Evolutionary conservation across 495 filamentous ascomycete species (phyloP).

Genomic region (Talaromyces wortmannii): DNA sequence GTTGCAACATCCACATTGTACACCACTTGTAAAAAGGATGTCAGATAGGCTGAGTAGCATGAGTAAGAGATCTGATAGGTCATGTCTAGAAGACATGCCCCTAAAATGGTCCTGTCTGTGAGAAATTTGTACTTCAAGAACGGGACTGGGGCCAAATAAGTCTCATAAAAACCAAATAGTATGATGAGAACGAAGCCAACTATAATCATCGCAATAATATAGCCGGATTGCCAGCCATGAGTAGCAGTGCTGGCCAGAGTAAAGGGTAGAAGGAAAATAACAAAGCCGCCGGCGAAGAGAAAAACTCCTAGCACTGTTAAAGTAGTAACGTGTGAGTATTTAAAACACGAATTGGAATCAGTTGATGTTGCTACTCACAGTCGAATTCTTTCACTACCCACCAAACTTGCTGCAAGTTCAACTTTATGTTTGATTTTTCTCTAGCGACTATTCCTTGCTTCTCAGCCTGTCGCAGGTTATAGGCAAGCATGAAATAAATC

Average conservation of each 20-base stretch:
- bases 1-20: slow-evolving; percentile 43
- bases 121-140: slow-evolving; percentile 48
- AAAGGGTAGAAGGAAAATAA: slow-evolving; percentile 57
- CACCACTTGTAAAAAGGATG: slow-evolving; percentile 61
- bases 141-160: slow-evolving; percentile 34
- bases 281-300: slow-evolving; percentile 47
- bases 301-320: slow-evolving; percentile 43
- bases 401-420: slow-evolving; percentile 32
- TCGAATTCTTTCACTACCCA: slow-evolving; percentile 55
- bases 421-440: slow-evolving; percentile 26
- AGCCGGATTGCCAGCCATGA: slow-evolving; percentile 39
- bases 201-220: slow-evolving; percentile 48
- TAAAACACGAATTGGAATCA: background rate
- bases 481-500: slow-evolving; percentile 35
- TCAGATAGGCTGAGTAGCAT: slow-evolving; percentile 52
- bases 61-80: slow-evolving; percentile 41
- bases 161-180: slow-evolving; percentile 50
- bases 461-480: slow-evolving; percentile 49
- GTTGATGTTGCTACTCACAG: slow-evolving; percentile 15
- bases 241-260: slow-evolving; percentile 36
- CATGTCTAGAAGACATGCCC: slow-evolving; percentile 42
- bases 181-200: slow-evolving; percentile 45
- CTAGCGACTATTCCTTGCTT: slow-evolving; percentile 20
- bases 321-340: background rate
- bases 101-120: slow-evolving; percentile 48